Percentiles rank a stretch among this genome's conserved stretches.
These are phyloP conservation scores for Linum tenue DNA, from an alignment of 345 rosid genomes.

Conservation along the genomic window DNA sequence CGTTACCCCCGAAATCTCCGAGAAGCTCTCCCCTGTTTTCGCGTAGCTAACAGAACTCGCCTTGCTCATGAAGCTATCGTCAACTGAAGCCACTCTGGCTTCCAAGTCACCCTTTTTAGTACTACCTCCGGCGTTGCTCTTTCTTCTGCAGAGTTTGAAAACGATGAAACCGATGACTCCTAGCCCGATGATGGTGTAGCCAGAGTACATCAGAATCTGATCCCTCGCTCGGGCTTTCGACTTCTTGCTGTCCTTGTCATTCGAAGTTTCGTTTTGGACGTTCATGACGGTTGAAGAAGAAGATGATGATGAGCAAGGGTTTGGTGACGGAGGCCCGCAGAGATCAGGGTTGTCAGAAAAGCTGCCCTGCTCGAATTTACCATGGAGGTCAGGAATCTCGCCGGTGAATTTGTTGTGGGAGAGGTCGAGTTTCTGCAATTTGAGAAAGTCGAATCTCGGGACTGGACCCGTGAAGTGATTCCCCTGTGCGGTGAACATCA, in stretches of 20 bases:
- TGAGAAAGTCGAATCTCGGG: constrained; percentile 35
- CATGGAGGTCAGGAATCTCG: constrained; percentile 23
- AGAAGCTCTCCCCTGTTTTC: constrained; percentile 12
- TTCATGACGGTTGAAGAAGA: background rate
- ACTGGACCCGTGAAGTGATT: constrained; percentile 40
- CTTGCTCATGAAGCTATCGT: constrained; percentile 9
- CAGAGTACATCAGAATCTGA: constrained; percentile 34
- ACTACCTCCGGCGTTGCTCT: constrained; percentile 10
- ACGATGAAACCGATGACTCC: constrained; percentile 16
- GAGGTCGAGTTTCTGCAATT: constrained; percentile 38
- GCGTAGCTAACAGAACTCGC: constrained; percentile 10
- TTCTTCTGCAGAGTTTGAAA: constrained; percentile 16
- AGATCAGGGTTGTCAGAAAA: constrained; percentile 36
- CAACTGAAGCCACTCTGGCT: constrained; percentile 21
- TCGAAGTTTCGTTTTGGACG: background rate
- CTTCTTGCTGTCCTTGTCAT: constrained; percentile 6
- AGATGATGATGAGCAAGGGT: constrained; percentile 13
- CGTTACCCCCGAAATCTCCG: constrained; percentile 22
- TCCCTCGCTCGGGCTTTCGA: constrained; percentile 14
- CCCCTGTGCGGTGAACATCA: constrained; percentile 27
- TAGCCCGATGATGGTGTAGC: constrained; percentile 28
- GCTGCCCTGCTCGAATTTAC: constrained; percentile 18
- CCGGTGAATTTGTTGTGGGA: constrained; percentile 47
- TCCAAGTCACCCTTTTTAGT: constrained; percentile 10
- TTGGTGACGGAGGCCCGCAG: constrained; percentile 31